Conservation (phyloP, 1,284 basidiomycete genomes). For the Puccinia polysora region DNA sequence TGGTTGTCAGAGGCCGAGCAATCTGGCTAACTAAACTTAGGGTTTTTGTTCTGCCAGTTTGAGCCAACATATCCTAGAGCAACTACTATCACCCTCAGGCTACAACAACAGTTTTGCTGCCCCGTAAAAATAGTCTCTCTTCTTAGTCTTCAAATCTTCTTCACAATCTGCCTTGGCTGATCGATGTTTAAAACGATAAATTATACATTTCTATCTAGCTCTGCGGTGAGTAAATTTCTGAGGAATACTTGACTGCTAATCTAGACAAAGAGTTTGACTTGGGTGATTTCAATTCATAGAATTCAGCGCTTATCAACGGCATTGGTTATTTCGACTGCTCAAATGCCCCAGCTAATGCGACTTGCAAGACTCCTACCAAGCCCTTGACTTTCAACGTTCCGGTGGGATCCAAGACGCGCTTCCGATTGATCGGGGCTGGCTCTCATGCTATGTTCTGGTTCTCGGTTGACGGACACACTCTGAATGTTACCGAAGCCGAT, state of each 20-base stretch:
- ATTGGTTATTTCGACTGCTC: constrained; percentile 55
- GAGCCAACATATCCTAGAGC: constrained; percentile 8
- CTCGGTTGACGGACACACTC: constrained; percentile 7
- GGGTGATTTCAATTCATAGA: neutral
- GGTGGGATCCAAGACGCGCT: constrained; percentile 56
- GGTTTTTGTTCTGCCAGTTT: neutral
- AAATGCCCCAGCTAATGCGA: constrained; percentile 51
- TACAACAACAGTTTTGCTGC: constrained; percentile 6
- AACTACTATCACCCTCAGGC: neutral
- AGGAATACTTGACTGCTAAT: too few relatives aligned
- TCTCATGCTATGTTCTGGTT: constrained; percentile 48
- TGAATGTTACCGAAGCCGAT: constrained; percentile 23
- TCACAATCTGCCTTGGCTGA: too few relatives aligned
- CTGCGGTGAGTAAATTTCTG: constrained; percentile 41
- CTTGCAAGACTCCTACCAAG: neutral
- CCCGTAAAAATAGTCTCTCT: constrained; percentile 50
- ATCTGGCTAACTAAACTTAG: neutral
- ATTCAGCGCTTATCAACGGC: constrained; percentile 58
- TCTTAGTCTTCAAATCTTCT: constrained; percentile 53
- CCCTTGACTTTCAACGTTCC: constrained; percentile 43
- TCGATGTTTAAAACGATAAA: neutral
- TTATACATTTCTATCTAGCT: constrained; percentile 45
- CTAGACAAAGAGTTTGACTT: too few relatives aligned
- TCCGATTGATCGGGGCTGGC: constrained; percentile 60
- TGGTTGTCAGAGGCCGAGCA: neutral